These are phyloP conservation scores for Ophiostoma montium DNA, from an alignment of 2,329 filamentous ascomycete genomes.

Conservation along the genomic window DNA sequence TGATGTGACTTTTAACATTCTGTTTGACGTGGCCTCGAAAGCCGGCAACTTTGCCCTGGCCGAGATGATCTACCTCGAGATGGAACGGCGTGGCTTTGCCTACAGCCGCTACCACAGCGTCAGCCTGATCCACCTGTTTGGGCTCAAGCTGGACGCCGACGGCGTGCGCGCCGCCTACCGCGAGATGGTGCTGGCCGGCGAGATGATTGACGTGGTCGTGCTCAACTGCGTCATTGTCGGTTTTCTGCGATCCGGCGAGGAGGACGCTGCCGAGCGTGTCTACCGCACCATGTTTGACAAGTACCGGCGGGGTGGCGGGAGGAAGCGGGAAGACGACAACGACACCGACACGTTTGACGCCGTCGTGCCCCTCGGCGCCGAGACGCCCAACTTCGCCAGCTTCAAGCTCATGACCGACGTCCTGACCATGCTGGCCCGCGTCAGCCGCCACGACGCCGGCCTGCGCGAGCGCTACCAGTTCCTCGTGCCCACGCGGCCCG, in stretches of 20 bases:
- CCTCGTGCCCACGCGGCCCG: constrained; percentile 52
- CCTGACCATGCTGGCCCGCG: constrained; percentile 41
- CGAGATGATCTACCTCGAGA: constrained; percentile 73
- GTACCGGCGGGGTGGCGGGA: constrained; percentile 19
- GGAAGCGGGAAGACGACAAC: not conserved
- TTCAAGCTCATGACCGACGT: constrained; percentile 37
- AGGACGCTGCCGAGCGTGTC: constrained; percentile 60
- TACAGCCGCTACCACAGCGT: constrained; percentile 72
- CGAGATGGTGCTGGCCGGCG: constrained; percentile 68
- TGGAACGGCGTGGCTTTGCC: constrained; percentile 51
- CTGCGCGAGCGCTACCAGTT: constrained; percentile 43
- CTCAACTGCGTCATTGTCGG: constrained; percentile 78
- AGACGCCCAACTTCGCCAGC: constrained; percentile 26
- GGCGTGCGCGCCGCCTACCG: constrained; percentile 65
- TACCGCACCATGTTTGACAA: constrained; percentile 71
- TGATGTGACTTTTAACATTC: constrained; percentile 78
- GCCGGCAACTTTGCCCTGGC: constrained; percentile 72
- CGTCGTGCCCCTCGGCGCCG: not conserved
- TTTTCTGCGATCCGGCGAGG: constrained; percentile 63
- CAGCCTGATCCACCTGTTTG: constrained; percentile 71
- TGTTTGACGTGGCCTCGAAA: constrained; percentile 81
- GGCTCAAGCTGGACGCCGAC: constrained; percentile 57
- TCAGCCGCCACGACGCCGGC: constrained; percentile 40
- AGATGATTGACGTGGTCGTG: constrained; percentile 76
- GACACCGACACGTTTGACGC: not conserved